phyloP scores from a whole-genome alignment of 352 stramenopile genomes.

The Phytophthora cactorum region DNA sequence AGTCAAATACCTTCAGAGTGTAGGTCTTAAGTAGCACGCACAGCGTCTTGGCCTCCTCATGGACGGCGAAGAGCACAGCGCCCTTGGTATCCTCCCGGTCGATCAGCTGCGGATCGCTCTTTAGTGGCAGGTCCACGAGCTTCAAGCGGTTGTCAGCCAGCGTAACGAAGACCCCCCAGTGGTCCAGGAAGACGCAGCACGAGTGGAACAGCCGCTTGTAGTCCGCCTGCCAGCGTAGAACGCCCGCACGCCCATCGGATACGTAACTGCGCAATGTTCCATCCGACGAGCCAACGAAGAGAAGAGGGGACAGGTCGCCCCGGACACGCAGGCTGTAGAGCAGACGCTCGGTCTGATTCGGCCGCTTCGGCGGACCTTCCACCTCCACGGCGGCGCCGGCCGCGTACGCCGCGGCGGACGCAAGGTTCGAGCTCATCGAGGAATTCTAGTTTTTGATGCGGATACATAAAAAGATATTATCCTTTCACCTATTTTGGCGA shows the following conservation, averaged over 20 bases:
- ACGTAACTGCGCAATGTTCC: conserved; percentile 65
- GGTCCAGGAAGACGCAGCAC: conserved; percentile 61
- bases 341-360: conserved; percentile 54
- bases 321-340: conserved; percentile 48
- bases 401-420: conserved; percentile 42
- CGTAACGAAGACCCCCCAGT: conserved; percentile 73
- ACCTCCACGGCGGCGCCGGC: conserved; percentile 48
- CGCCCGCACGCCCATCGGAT: conserved; percentile 33
- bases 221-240: conserved; percentile 56
- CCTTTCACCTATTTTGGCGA: neutral
- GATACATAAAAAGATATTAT: conserved; percentile 2
- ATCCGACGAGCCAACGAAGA: conserved; percentile 68
- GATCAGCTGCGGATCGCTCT: conserved; percentile 49
- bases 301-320: conserved; percentile 48
- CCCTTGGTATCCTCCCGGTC: conserved; percentile 70
- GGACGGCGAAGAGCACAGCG: conserved; percentile 54
- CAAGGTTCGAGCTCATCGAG: conserved; percentile 11
- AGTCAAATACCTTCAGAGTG: conserved; percentile 76
- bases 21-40: conserved; percentile 66
- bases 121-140: conserved; percentile 67
- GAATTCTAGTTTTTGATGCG: neutral
- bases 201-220: conserved; percentile 71
- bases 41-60: conserved; percentile 64
- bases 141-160: conserved; percentile 64
- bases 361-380: conserved; percentile 65